phyloP scores from a whole-genome alignment of 2,329 filamentous ascomycete species.

The Phaeosphaeria sp. region DNA sequence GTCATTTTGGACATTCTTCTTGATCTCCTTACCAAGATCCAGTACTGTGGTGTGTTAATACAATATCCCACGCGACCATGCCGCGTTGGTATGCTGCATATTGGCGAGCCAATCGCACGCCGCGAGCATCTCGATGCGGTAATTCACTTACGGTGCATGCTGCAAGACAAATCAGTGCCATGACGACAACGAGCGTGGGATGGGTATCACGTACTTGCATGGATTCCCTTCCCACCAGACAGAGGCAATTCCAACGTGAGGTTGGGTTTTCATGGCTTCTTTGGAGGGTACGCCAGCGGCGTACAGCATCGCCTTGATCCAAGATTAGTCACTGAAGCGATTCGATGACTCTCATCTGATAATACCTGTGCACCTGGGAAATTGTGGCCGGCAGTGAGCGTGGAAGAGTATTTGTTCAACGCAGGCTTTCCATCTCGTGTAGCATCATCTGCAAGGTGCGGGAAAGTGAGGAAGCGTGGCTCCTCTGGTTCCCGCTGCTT shows the following conservation, averaged over 20 bases:
- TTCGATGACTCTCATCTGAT: background rate
- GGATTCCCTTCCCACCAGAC: conserved; percentile 99
- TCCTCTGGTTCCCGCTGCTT: conserved; percentile 48
- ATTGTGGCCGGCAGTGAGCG: conserved; percentile 83
- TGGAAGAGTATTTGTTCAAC: conserved; percentile 86
- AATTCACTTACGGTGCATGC: conserved; percentile 59
- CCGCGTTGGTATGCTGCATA: conserved; percentile 11
- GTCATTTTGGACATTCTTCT: conserved; percentile 78
- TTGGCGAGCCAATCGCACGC: conserved; percentile 7
- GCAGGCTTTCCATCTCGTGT: conserved; percentile 65
- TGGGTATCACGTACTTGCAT: conserved; percentile 73
- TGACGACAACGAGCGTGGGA: conserved; percentile 17
- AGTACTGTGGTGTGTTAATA: conserved; percentile 64
- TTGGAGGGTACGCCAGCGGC: conserved; percentile 85
- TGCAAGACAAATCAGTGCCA: conserved; percentile 38
- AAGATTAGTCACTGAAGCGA: conserved; percentile 7
- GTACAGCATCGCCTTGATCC: conserved; percentile 86
- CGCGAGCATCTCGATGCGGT: conserved; percentile 3
- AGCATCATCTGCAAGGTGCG: conserved; percentile 60
- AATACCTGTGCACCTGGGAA: conserved; percentile 85
- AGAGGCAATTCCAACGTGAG: conserved; percentile 88
- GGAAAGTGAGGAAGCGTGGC: conserved; percentile 63
- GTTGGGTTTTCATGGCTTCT: conserved; percentile 85
- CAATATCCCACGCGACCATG: conserved; percentile 16
- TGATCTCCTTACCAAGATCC: conserved; percentile 86